Evolutionary conservation across 2,329 filamentous ascomycete species (phyloP), one percentile per base, ranked within the genome.

Genomic region (Diaporthe caulivora): DNA sequence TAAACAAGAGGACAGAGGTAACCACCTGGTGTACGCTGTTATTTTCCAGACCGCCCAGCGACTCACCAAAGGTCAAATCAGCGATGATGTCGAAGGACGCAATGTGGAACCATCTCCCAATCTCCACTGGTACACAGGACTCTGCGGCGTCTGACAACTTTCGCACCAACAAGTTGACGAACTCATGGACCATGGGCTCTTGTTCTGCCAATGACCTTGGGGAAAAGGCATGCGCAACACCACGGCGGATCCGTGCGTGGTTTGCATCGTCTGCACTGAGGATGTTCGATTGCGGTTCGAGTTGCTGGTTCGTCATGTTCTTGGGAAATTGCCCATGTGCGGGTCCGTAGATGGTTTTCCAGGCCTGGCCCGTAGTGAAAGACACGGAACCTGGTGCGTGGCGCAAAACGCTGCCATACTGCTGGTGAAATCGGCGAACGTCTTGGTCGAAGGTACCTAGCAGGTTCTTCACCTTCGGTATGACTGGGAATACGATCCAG

Each of bases 51-150:
- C 79, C 80, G 26, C 79, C 79, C 75, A 84, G 85, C 1, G 83
- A 80, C 71, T 86, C 82, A 7, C 84, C 85, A 73, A 86, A 86
- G 0, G 83, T 80, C 34, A 87, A 79, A 68, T 86, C 84, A 26
- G 84, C 84, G 58, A 83, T 80, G 47, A 84, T 79, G 75, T 84
- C 83, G 75, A 85, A 84, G 1, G 82, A 79, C 3, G 79, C 71
- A 29, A 75, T 76, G 58, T 79, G 77, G 51, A 74, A 76, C 78
- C 77, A 78, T 13, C 51, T 51, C 10, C 71, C 74, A 1, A 79
- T 70, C 69, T 80, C 75, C 26, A 79, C 49, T 2, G 60, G 49
- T 2, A 71, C 26, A 5, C 71, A 73, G 10, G 17, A 67, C 51
- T 54, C 76, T 74, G 10, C 62, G 21, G 67, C 26, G 40, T 24